phyloP scores from a whole-genome alignment of 441 rosid species.

The Brassica balearica region DNA sequence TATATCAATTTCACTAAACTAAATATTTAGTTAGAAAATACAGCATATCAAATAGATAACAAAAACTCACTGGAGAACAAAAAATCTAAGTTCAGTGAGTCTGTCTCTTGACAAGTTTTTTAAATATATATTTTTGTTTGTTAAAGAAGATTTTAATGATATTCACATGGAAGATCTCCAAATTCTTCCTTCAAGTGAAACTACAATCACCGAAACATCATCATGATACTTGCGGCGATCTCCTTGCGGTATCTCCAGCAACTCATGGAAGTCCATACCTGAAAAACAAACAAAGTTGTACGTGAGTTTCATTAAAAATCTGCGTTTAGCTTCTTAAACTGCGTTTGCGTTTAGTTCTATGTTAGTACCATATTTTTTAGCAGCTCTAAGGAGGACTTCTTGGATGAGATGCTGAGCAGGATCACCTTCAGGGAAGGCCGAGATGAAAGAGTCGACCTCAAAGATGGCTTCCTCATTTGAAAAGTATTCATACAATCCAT shows the following conservation, averaged over 20 bases:
- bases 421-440: constrained; percentile 70
- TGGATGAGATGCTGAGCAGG: constrained; percentile 78
- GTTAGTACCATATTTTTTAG: constrained; percentile 65
- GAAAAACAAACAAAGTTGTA: not conserved
- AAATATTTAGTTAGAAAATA: constrained; percentile 4
- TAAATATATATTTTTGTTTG: not conserved
- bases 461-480: constrained; percentile 66
- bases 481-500: constrained; percentile 71
- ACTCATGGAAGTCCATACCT: constrained; percentile 74
- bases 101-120: not conserved
- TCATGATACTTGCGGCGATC: constrained; percentile 74
- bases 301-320: not conserved
- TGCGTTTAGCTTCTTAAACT: not conserved
- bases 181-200: constrained; percentile 75
- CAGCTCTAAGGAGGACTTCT: constrained; percentile 68
- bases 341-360: not conserved
- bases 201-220: constrained; percentile 69
- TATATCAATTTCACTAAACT: not conserved
- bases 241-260: constrained; percentile 78
- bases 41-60: constrained; percentile 17
- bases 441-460: constrained; percentile 60
- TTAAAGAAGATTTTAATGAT: not conserved
- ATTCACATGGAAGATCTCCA: constrained; percentile 70
- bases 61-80: not conserved
- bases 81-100: constrained; percentile 4